A percentile compares a stretch with the other conserved stretches of the same genome.
Conservation (phyloP, 2,329 filamentous ascomycete species). For the Tricladium varicosporioides region DNA sequence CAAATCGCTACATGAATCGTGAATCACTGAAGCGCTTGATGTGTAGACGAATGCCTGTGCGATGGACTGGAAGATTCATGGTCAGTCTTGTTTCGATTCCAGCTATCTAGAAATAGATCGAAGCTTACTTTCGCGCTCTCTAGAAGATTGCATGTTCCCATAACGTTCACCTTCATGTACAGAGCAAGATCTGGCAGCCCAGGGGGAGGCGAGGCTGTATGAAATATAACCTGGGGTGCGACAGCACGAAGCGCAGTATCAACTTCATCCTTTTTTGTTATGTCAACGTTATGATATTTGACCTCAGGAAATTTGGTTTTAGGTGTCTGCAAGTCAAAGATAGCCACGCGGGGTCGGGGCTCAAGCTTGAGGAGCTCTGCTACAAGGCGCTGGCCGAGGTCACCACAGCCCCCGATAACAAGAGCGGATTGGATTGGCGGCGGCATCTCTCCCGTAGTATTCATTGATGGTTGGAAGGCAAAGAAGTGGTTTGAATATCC, state of each 20-base stretch:
- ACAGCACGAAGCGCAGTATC: slow-evolving; percentile 40
- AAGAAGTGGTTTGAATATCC: no score
- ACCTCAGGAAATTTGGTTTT: slow-evolving; percentile 58
- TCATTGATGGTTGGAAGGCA: no score
- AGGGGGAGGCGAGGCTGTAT: slow-evolving; percentile 45
- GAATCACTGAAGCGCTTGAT: slow-evolving; percentile 48
- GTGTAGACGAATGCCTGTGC: slow-evolving; percentile 52
- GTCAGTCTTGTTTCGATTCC: no score
- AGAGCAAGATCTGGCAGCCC: slow-evolving; percentile 36
- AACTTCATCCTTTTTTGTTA: slow-evolving; percentile 43
- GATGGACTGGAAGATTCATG: no score
- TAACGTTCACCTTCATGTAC: slow-evolving; percentile 48
- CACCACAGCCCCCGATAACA: slow-evolving; percentile 78
- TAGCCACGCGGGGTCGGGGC: slow-evolving; percentile 52
- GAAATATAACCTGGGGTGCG: slow-evolving; percentile 45
- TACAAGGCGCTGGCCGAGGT: slow-evolving; percentile 79
- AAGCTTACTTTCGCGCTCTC: slow-evolving; percentile 53
- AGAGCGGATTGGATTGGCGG: slow-evolving; percentile 46
- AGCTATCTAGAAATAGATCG: not conserved
- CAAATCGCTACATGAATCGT: slow-evolving; percentile 43
- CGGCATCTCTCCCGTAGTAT: not conserved
- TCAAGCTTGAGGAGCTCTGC: slow-evolving; percentile 57
- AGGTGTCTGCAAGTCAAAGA: slow-evolving; percentile 67
- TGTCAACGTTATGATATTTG: slow-evolving; percentile 47
- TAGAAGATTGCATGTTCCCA: slow-evolving; percentile 47